Conservation (phyloP, 352 stramenopile species). For the Phytophthora brassicae region DNA sequence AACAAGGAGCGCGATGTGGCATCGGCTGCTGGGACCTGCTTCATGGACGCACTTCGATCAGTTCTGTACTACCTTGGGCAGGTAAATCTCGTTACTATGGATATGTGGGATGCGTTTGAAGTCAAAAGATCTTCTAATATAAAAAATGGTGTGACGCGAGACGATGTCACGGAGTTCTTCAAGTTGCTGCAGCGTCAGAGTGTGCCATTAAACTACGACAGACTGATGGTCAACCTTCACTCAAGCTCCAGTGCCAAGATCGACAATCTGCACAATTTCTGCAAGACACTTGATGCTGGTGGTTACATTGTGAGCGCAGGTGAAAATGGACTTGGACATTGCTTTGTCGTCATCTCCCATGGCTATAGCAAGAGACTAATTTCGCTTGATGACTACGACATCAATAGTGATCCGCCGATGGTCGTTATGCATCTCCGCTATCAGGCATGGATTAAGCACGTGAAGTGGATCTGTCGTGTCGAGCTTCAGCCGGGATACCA, state of each 20-base stretch:
- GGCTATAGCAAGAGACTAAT: background rate
- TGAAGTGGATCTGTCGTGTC: background rate
- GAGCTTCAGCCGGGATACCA: background rate
- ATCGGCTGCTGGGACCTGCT: conserved; percentile 1
- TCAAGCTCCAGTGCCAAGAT: background rate
- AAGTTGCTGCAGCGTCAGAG: background rate
- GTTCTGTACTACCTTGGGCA: background rate
- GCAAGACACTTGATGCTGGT: background rate
- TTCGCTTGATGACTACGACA: background rate
- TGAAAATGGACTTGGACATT: background rate
- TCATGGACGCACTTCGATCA: conserved; percentile 6
- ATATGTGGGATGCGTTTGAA: conserved; percentile 14
- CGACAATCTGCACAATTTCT: background rate
- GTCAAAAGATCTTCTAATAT: background rate
- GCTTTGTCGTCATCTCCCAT: background rate
- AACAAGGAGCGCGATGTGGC: background rate
- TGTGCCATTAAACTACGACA: background rate
- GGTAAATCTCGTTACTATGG: background rate
- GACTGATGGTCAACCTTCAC: background rate
- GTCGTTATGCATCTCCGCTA: background rate
- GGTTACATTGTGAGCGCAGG: background rate
- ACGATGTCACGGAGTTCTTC: conserved; percentile 8
- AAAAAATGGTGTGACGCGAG: background rate
- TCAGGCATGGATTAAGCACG: background rate
- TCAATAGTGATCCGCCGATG: background rate